Conservation (phyloP, 164 flowering plant genomes). For the Aristolochia contorta region DNA sequence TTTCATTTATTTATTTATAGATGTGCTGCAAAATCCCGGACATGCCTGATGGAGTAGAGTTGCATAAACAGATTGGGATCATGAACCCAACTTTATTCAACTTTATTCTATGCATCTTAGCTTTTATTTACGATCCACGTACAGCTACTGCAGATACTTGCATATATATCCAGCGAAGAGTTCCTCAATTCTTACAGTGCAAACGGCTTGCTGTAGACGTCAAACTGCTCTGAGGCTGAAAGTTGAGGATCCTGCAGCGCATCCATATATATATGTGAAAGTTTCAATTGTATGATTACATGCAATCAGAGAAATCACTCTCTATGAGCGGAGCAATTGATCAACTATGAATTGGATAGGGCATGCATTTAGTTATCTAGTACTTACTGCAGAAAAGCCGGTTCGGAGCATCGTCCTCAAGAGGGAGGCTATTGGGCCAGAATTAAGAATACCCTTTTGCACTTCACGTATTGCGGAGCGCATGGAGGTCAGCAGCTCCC, state of each 20-base stretch:
- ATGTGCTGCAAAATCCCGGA: no score
- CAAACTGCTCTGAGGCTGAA: slow-evolving; percentile 34
- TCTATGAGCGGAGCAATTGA: no score
- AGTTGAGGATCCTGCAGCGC: slow-evolving; percentile 29
- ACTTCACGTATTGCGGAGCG: slow-evolving; percentile 32
- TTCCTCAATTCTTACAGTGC: slow-evolving; percentile 11
- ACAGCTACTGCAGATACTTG: no score
- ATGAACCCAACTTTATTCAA: no score
- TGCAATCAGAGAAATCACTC: no score
- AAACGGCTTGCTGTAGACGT: slow-evolving; percentile 24
- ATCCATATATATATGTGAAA: not conserved
- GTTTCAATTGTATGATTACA: no score
- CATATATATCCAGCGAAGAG: not conserved
- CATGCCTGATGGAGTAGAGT: no score
- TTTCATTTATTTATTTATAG: no score
- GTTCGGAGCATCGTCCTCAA: slow-evolving; percentile 11
- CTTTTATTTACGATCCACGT: slow-evolving; percentile 11
- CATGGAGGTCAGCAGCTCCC: slow-evolving; percentile 42
- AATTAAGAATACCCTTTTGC: slow-evolving; percentile 19
- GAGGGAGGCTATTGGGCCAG: slow-evolving; percentile 28
- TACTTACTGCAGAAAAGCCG: slow-evolving; percentile 23
- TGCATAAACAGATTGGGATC: no score
- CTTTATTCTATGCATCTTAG: no score
- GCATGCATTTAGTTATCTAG: no score
- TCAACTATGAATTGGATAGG: no score